Conservation (phyloP, 2,329 filamentous ascomycete species). For the Simplicillium aogashimaense region DNA sequence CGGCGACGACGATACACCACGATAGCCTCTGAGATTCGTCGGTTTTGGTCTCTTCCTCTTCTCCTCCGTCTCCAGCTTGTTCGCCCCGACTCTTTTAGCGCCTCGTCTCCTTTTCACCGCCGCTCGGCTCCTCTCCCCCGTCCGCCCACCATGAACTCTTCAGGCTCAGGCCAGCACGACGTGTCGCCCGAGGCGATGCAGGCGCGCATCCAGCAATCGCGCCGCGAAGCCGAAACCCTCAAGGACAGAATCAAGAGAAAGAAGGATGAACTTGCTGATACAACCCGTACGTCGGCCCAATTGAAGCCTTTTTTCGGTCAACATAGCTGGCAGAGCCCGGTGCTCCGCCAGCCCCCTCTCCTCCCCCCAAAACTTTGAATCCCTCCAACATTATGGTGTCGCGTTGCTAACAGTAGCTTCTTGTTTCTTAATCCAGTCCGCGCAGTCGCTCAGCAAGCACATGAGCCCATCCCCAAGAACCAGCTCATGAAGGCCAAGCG, state of each 20-base stretch:
- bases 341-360: constrained; percentile 9
- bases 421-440: constrained; percentile 51
- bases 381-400: background rate
- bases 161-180: constrained; percentile 42
- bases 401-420: background rate
- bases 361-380: background rate
- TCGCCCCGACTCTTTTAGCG: constrained; percentile 1
- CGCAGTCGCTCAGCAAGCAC: constrained; percentile 83
- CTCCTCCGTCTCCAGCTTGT: background rate
- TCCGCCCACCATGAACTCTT: constrained; percentile 39
- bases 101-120: constrained; percentile 2
- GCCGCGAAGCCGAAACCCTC: constrained; percentile 92
- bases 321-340: constrained; percentile 2
- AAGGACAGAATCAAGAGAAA: constrained; percentile 99
- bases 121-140: constrained; percentile 3
- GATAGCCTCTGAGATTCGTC: constrained; percentile 1
- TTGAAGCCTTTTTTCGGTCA: constrained; percentile 3
- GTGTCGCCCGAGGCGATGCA: constrained; percentile 75
- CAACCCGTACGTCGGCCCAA: constrained; percentile 65
- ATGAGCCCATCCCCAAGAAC: constrained; percentile 85
- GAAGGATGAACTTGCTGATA: constrained; percentile 99
- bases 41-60: background rate
- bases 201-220: constrained; percentile 82
- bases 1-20: background rate
- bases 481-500: constrained; percentile 94